A percentile compares a stretch with the other conserved stretches of the same genome.
Evolutionary conservation across 129 eudicot species (phyloP).

Genomic region (Chrysanthemum makinoi): DNA sequence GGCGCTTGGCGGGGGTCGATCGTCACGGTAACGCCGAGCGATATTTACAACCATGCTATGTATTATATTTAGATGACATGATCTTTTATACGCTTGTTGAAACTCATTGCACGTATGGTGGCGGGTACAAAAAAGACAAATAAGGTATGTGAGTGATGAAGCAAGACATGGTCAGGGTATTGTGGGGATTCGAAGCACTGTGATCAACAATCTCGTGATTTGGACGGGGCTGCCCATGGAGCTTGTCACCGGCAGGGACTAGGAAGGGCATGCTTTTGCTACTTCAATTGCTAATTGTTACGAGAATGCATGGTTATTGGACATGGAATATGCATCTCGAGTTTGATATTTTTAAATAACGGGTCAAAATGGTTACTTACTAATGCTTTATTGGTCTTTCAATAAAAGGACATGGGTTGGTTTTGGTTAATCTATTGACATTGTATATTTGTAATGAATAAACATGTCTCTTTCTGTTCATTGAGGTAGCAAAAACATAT

Average conservation of each 20-base stretch:
- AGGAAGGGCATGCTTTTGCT: constrained; percentile 33
- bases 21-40: too few species aligned
- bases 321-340: neutral
- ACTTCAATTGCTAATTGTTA: constrained; percentile 22
- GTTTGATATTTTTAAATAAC: neutral
- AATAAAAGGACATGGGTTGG: neutral
- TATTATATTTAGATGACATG: neutral
- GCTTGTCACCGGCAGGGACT: constrained; percentile 24
- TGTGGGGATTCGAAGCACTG: constrained; percentile 15
- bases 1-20: too few species aligned
- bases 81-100: neutral
- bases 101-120: constrained; percentile 5
- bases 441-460: neutral
- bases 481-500: too few species aligned
- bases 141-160: constrained; percentile 15
- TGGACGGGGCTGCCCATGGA: constrained; percentile 22
- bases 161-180: constrained; percentile 29
- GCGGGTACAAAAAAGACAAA: neutral
- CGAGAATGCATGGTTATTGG: neutral
- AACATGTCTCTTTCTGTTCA: too few species aligned
- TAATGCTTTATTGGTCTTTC: neutral
- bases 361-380: neutral
- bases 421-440: neutral
- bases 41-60: too few species aligned
- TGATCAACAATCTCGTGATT: constrained; percentile 15